Conservation (phyloP, 306 rosid genomes). For the cucumber (Cucumis sativus) region Cucumber_9930_V3 NC_026658.2:7032001-7032500, state of each 20-base stretch:
- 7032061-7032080: not conserved
- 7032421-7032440: not conserved
- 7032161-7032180: not conserved
- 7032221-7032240: not conserved
- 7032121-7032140: not conserved
- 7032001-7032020: not conserved
- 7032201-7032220: not conserved
- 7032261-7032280: not conserved
- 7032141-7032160: not conserved
- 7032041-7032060: not conserved
- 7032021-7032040: not conserved
- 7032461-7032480: not conserved
- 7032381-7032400: not conserved
- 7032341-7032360: not conserved
- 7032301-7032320: not conserved
- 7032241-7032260: not conserved
- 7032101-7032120: not conserved
- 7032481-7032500: not conserved
- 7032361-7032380: not conserved
- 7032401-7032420: not conserved
- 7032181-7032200: too few species aligned
- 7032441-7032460: not conserved
- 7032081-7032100: not conserved
- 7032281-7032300: not conserved
- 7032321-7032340: not conserved